phyloP scores from a whole-genome alignment of 139 green algal genomes.

The Diplosphaera chodatii region DNA sequence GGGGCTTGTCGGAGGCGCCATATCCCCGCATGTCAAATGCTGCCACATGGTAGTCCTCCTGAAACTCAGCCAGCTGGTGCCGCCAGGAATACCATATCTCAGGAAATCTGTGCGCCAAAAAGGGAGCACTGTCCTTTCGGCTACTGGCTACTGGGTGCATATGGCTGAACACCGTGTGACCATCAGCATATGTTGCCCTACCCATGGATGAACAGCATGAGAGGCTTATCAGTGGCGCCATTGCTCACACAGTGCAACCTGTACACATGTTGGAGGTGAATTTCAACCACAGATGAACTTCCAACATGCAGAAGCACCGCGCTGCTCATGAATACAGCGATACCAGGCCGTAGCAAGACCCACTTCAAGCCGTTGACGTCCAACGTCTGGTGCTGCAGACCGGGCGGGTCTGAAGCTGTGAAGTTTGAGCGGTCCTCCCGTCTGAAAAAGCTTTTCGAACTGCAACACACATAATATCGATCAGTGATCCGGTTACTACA shows the following conservation, averaged over 20 bases:
- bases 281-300: not conserved
- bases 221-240: constrained; percentile 18
- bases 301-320: not conserved
- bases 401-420: not conserved
- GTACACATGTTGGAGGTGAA: not conserved
- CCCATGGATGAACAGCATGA: constrained; percentile 43
- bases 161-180: too few species aligned
- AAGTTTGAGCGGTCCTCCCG: not conserved
- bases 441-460: not conserved
- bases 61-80: constrained; percentile 17
- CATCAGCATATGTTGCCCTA: constrained; percentile 10
- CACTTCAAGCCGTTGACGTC: not conserved
- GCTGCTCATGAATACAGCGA: not conserved
- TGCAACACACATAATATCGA: not conserved
- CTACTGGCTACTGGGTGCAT: too few species aligned
- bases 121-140: not conserved
- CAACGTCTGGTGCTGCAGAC: not conserved
- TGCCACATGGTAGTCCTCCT: constrained; percentile 30
- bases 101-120: not conserved
- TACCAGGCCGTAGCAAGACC: too few species aligned
- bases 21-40: constrained; percentile 43
- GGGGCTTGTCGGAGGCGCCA: constrained; percentile 27
- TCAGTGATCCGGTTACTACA: too few species aligned
- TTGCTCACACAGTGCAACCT: constrained; percentile 26
- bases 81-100: constrained; percentile 38